These are phyloP conservation scores for Fusarium camptoceras DNA, from an alignment of 2,329 filamentous ascomycete species.

Conservation along the genomic window DNA sequence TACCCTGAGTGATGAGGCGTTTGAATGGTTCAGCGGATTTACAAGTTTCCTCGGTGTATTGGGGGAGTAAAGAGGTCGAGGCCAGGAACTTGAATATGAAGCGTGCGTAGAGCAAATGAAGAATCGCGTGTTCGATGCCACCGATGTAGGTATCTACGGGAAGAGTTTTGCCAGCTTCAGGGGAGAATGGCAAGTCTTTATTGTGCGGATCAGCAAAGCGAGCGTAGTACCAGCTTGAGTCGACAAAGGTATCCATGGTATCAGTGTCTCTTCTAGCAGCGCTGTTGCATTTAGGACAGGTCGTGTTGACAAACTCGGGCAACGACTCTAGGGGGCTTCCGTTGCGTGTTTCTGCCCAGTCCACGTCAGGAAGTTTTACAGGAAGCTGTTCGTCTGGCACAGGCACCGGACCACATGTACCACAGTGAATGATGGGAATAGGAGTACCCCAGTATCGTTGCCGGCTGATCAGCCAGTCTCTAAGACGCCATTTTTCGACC, in stretches of 20 bases:
- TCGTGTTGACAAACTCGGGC: constrained; percentile 78
- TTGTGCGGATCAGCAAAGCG: constrained; percentile 81
- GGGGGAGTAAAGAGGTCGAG: constrained; percentile 62
- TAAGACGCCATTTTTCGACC: constrained; percentile 81
- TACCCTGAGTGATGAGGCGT: constrained; percentile 86
- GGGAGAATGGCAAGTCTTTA: constrained; percentile 68
- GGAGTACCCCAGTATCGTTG: constrained; percentile 93
- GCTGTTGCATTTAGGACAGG: constrained; percentile 78
- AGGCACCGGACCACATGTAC: constrained; percentile 79
- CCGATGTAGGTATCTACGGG: constrained; percentile 92
- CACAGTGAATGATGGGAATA: constrained; percentile 88
- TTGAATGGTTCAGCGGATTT: constrained; percentile 78
- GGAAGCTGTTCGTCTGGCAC: constrained; percentile 83
- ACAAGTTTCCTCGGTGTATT: constrained; percentile 48
- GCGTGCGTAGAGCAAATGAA: constrained; percentile 88
- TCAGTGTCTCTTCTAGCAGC: constrained; percentile 86
- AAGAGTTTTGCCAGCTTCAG: constrained; percentile 68
- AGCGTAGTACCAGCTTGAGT: constrained; percentile 94
- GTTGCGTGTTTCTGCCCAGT: constrained; percentile 74
- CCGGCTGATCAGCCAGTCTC: constrained; percentile 93
- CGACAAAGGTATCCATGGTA: constrained; percentile 97
- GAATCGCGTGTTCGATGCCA: constrained; percentile 89
- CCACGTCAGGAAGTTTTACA: constrained; percentile 77
- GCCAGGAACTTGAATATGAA: constrained; percentile 91
- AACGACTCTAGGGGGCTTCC: constrained; percentile 83